Conservation (phyloP, 23 red algal species). For the Porphyridium purpureum region DNA sequence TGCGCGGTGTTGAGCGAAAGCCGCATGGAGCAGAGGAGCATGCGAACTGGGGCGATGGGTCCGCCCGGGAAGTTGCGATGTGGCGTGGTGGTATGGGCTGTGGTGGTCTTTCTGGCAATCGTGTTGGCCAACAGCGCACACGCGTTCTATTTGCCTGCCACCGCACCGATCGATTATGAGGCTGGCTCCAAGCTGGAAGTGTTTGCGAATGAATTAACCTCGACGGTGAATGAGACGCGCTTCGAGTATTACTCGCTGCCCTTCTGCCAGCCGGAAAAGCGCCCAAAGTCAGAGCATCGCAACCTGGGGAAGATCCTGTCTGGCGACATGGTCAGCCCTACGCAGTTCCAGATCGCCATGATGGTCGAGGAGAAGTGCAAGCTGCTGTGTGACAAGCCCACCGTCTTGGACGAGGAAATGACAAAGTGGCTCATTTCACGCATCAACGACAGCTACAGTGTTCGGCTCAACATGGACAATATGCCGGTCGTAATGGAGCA, state of each 20-base stretch:
- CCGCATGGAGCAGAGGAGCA: no score
- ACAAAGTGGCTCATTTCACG: conserved; percentile 3
- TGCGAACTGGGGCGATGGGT: no score
- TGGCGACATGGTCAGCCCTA: conserved; percentile 57
- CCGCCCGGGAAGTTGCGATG: no score
- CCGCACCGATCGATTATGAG: conserved; percentile 24
- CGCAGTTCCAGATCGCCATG: conserved; percentile 62
- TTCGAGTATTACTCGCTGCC: conserved; percentile 31
- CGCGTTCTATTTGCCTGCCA: conserved; percentile 26
- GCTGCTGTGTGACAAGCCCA: conserved; percentile 51
- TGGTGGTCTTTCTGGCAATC: not conserved
- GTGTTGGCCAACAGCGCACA: conserved; percentile 1
- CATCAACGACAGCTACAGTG: conserved; percentile 48
- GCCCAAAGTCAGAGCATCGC: conserved; percentile 6
- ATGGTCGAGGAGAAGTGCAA: conserved; percentile 53
- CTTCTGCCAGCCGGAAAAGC: conserved; percentile 21
- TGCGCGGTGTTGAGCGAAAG: no score
- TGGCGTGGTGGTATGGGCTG: no score
- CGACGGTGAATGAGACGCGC: conserved; percentile 10
- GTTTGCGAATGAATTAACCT: conserved; percentile 25
- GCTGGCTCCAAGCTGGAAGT: conserved; percentile 9
- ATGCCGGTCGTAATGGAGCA: conserved; percentile 71
- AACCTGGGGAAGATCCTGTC: conserved; percentile 72
- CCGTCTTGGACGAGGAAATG: not conserved
- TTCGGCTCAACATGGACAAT: conserved; percentile 75